Evolutionary conservation across 2,329 filamentous ascomycete species (phyloP), one percentile per base, ranked within the genome.

Genomic region (Penicillium sp.): DNA sequence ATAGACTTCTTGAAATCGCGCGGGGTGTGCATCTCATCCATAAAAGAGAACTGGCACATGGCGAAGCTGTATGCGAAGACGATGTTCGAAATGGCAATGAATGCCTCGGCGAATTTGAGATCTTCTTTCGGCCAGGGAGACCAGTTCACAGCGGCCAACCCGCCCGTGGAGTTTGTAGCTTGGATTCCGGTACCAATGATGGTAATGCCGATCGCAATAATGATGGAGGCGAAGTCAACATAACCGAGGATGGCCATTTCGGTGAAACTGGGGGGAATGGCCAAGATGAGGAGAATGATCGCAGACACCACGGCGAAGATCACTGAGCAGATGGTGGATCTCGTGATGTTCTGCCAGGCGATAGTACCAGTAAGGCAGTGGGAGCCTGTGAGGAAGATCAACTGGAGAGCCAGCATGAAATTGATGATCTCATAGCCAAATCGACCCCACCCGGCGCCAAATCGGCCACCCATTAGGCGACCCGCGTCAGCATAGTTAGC

Each of bases 401-500:
- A 11, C 22, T 57, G 55, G 3, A 57, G 50, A n/a, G 39, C 46
- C 39, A 57, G 24, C 55, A 57, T 57, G n/a, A 53, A 27, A 26
- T 54, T 53, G 39, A 57, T 57, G 37, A 57, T 21, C 31, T 57
- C 55, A 59, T 77, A 77, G 7, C 75, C 77, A 48, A 76, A 69
- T 10, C 65, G 59, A 16, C 77, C 77, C 66, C 74, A 75, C 19
- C 19, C 10, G 11, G 11, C 39, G 8, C 75, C 77, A 45, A 76
- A 69, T 11, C 65, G 59, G 14, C 77, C 77, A 65, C 74, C 74
- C 61, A 79, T 73, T 27, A 79, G 63, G 6, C 65, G 62, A 26
- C 78, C 76, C 2, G 75, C 76, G 58, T 79, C 77, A 13, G 76
- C 70, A 59, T 79, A 79, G 62, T 78, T 72, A 58, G 70, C 67